Base-by-base conservation (phyloP, 2,329 filamentous ascomycete genomes). In the Dothideomycetes sp. region DNA sequence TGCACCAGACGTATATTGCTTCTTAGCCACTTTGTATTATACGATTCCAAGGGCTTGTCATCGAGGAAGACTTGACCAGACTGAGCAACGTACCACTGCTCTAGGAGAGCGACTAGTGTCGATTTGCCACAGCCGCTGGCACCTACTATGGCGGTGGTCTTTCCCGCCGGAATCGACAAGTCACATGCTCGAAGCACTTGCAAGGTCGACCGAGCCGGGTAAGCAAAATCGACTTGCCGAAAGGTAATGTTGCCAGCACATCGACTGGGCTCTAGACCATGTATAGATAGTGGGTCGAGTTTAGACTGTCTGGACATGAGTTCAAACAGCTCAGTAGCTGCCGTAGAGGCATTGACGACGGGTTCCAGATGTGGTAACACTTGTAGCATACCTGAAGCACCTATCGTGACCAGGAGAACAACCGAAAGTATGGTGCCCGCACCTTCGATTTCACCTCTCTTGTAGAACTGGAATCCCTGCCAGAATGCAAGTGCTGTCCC, bases 201-300 rank as follows among this genome's bases (percentile, higher is more conserved):
- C 5, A 57, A 54, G 42, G 46, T 55, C 48, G 62, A 44, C 49
- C 63, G 54, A 5, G 64, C 1, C 12, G 83, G 83, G 51, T 88
- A 88, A 2, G 80, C 74, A 52, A 88, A 87, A n/a, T 69, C 73
- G 9, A 88, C 73, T 29, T 76, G 66, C 9, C 74, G 62, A 19
- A 88, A 74, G 4, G 70, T 60, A 34, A 84, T 79, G 37, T 80
- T 71, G 7, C 59, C 59, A 8, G 29, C 33, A 19, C 53, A 56
- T 5, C 33, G 20, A 9, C 22, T 24, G 3, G 54, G 56, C 20
- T 47, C 37, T 20, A 43, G 44, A 13, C 58, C 55, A 11, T 40
- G 41, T 10, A 47, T 17, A 19, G 49, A 39, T 3, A 64, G 48
- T 0, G 65, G 59, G 46, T 69, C 63, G 1, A 68, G 50, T 10